Evolutionary conservation across 139 green algal species (phyloP).

Genomic region (Ettlia oleoabundans): DNA sequence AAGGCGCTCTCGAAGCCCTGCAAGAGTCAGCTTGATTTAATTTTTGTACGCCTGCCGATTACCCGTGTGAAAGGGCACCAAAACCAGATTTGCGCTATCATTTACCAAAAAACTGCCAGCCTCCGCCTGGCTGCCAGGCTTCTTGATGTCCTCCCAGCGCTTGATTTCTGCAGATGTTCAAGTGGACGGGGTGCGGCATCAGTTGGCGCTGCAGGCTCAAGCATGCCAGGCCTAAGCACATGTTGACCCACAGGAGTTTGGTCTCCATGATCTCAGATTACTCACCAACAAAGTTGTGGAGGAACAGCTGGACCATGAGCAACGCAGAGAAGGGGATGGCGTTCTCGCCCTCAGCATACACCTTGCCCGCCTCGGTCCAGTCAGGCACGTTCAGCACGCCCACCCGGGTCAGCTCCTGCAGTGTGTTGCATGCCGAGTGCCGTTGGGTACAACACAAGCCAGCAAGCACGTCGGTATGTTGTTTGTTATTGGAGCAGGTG

Average conservation of each 20-base stretch:
- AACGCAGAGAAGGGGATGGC: constrained; percentile 60
- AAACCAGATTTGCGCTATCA: no score
- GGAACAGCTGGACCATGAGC: constrained; percentile 74
- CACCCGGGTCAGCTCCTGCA: constrained; percentile 75
- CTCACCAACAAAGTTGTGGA: constrained; percentile 77
- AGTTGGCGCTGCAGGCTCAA: no score
- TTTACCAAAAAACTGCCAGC: constrained; percentile 52
- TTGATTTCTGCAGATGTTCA: constrained; percentile 85
- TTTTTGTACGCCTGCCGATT: no score
- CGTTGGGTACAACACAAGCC: neutral
- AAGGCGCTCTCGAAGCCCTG: constrained; percentile 74
- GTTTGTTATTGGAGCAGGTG: no score
- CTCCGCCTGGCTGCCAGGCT: constrained; percentile 75
- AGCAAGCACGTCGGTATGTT: no score
- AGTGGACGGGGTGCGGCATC: no score
- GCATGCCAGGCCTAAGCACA: no score
- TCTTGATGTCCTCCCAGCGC: constrained; percentile 84
- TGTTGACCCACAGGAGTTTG: neutral
- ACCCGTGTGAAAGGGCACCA: no score
- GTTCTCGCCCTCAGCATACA: constrained; percentile 51
- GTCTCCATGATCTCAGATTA: neutral
- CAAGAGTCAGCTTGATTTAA: no score
- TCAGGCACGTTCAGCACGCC: constrained; percentile 79
- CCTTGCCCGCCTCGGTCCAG: constrained; percentile 88
- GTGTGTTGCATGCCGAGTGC: no score